A percentile compares a stretch with the other conserved stretches of the same genome.
phyloP scores from a whole-genome alignment of 352 stramenopile species.

The Hyphochytrium catenoides region DNA sequence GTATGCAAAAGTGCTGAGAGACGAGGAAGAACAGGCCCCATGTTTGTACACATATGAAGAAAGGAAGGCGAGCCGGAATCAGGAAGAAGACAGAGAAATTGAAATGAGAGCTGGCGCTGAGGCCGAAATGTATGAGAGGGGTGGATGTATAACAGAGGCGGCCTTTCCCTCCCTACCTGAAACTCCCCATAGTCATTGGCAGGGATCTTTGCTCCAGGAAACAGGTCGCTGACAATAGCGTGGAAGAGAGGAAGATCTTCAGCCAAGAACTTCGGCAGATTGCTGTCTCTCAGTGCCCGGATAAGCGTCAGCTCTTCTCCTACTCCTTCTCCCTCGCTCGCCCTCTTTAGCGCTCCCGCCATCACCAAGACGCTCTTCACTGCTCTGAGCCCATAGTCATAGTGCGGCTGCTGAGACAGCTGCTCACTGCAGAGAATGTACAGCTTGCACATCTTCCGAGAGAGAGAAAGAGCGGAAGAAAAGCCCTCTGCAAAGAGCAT shows the following conservation, averaged over 20 bases:
- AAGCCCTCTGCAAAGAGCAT: slow-evolving; percentile 92
- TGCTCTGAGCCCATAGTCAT: slow-evolving; percentile 76
- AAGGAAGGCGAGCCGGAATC: too few relatives aligned
- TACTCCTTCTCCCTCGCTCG: slow-evolving; percentile 23
- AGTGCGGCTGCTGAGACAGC: slow-evolving; percentile 79
- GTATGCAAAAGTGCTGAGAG: too few relatives aligned
- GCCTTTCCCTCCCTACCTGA: slow-evolving; percentile 22
- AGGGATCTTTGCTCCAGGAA: slow-evolving; percentile 52
- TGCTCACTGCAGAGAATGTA: slow-evolving; percentile 79
- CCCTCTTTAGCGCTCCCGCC: slow-evolving; percentile 64
- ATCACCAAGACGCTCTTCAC: slow-evolving; percentile 79
- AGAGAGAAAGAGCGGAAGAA: slow-evolving; percentile 69
- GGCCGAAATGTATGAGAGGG: too few relatives aligned
- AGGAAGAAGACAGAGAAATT: too few relatives aligned
- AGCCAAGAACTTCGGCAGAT: slow-evolving; percentile 78
- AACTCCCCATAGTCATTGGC: slow-evolving; percentile 62
- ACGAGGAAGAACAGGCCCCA: too few relatives aligned
- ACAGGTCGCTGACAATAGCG: slow-evolving; percentile 70
- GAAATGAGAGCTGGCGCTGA: too few relatives aligned
- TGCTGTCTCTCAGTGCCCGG: slow-evolving; percentile 64
- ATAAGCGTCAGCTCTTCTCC: slow-evolving; percentile 73
- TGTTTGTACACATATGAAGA: too few relatives aligned
- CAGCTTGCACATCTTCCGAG: slow-evolving; percentile 83
- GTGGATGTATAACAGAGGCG: too few relatives aligned
- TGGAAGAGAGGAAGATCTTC: slow-evolving; percentile 73